Base-by-base conservation (phyloP, 495 filamentous ascomycete genomes). In the Sordaria brevicollis region DNA sequence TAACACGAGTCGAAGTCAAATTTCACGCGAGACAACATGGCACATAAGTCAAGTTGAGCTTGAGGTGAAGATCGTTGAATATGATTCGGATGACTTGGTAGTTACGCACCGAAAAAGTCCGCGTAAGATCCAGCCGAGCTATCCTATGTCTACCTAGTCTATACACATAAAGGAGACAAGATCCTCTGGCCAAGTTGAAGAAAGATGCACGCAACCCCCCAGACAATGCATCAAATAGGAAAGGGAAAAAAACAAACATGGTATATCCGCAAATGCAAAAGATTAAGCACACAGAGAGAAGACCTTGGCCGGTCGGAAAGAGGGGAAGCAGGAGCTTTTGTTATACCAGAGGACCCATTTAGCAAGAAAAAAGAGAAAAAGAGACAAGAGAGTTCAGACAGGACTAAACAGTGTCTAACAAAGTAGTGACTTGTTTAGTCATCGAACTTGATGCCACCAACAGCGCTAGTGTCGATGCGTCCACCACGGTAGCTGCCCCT, bases 401-500 rank as follows among this genome's bases (percentile, higher is more conserved):
- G 49, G 49, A 31, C 11, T 11, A 11, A 8, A 17, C 13, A 31
- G 29, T n/a, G 25, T 33, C 49, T 62, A 62, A 4, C 25, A 57
- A 62, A n/a, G n/a, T n/a, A n/a, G n/a, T 62, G 25, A 62, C 35
- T 34, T 37, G 21, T 67, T 35, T 89, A 94, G 79, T 93, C 89
- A 3, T 94, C 91, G 82, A 97, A 97, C 84, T 94, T 96, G 81
- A 94, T 91, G 65, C 91, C 89, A 76, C 89, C 88, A 71, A 89
- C 88, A 21, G 87, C 87, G 25, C 77, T 71, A 70, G 93, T 89
- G 78, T 96, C 92, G 71, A 97, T 93, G 25, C 84, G 83, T 9
- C 94, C 94, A 13, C 93, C 94, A 68, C 89, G 87, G 83, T 96
- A 97, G 66, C 88, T 91, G 65, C 96, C 96, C 74, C 92, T 81